Evolutionary conservation across 129 eudicot species (phyloP), one percentile per base, ranked within the genome.

Genomic region (Cynara cardunculus): DNA sequence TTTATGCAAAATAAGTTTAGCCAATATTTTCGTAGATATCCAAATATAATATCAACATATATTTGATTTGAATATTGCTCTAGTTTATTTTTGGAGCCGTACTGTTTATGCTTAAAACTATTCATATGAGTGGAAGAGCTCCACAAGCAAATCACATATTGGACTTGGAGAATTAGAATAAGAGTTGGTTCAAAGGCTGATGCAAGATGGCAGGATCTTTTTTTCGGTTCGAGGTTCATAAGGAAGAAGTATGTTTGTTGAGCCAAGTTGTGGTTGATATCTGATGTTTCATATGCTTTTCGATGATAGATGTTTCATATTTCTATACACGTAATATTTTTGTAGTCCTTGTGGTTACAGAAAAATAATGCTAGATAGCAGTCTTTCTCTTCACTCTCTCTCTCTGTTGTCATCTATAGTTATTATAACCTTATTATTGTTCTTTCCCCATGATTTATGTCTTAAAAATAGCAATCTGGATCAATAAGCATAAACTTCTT

Each of bases 161-260:
- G 19, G 61, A 46, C 19, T 46, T 46, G 61, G 61, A 46, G 61
- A 46, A 46, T 14, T 46, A 46, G n/a, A 46, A 14, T 14, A 46
- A 46, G 61, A 46, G 61, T 46, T 46, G 61, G 19, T 46, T 75
- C 69, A 28, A 53, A 75, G 78, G 69, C 69, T 53, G 78, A 26
- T 56, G 79, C 79, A 18, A 56, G 69, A 75, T 56, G 46, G 46
- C 28, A 25, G 31, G 14, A 31, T 18, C 27, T 27, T 53, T 25
- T 32, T 18, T 53, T 39, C n/a, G 59, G 79, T 65, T 30, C 10
- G 4, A 76, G 71, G 80, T 64, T 77, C 26, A 71, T 13, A 59
- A 65, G 34, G 72, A 22, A 32, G 71, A 76, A 11, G 61, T 22
- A 5, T 76, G 72, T 61, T 64, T 61, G 31, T 31, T 76, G 24